Base-by-base conservation (phyloP, 2,329 filamentous ascomycete genomes). In the Penicillium brasilianum region DNA sequence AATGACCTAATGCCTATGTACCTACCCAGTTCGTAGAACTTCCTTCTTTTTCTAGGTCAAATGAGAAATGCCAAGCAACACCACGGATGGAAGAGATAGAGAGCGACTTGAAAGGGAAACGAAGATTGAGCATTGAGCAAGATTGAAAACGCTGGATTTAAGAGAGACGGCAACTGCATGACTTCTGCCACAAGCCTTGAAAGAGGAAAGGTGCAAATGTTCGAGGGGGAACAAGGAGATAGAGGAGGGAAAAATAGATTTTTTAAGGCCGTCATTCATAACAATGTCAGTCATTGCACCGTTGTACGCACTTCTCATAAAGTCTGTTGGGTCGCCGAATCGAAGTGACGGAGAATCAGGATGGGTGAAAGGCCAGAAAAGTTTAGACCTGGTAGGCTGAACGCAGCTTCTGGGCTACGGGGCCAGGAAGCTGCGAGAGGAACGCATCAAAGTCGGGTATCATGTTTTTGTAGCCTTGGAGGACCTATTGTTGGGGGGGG, bases 371-470 rank as follows among this genome's bases (percentile, higher is more conserved):
- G 22, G 39, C 39, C 30, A 20, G 13, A 34, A 30, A 59, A 62
- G 73, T 39, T 53, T 74, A 81, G 61, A 81, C 67, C 63, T 77
- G 75, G 64, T 80, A 81, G 65, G 71, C 73, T 62, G 74, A 71
- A 65, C 76, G 77, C 59, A 81, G 74, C 67, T 76, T 79, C 67
- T 78, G 75, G 32, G 74, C 67, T 58, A 79, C 76, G 39, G 71
- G 67, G n/a, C 70, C 62, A 49, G 77, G 72, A 57, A 81, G 72
- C 58, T 78, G 77, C 39, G 75, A 71, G 63, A 81, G 72, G 71
- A 81, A 81, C n/a, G 76, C 75, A 69, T 76, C 75, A 64, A 81
- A 81, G 63, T 79, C 72, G 64, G 79, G 79, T 71, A 82, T 82
- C 71, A 82, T 71, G 57, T 78, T 75, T 70, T 78, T 78, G 64